Conservation (phyloP, 257 asterid species). For the Solanum lignicaule region DNA sequence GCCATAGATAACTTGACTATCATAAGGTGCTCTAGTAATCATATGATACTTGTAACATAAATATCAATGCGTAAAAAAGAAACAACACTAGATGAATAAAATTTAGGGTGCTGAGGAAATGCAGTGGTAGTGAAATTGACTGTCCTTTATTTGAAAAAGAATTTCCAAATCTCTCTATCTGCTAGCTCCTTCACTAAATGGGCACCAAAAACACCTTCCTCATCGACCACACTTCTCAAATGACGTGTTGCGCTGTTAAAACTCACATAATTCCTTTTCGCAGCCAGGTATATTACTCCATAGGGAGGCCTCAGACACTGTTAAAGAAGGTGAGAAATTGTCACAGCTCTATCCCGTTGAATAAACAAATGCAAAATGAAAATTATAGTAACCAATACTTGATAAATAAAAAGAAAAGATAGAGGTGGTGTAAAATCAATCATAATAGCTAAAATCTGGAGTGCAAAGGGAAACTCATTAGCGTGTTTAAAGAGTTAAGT, state of each 20-base stretch:
- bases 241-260: constrained; percentile 24
- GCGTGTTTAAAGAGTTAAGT: neutral
- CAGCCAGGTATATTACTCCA: constrained; percentile 27
- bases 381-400: neutral
- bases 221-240: constrained; percentile 20
- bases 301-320: constrained; percentile 31
- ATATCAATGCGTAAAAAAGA: neutral
- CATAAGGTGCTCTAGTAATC: neutral
- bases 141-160: constrained; percentile 17
- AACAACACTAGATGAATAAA: neutral
- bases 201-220: constrained; percentile 27
- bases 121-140: neutral
- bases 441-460: neutral
- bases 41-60: neutral
- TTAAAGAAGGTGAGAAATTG: neutral
- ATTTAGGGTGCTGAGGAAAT: neutral
- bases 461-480: neutral
- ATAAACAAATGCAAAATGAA: neutral
- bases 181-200: constrained; percentile 25
- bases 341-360: neutral
- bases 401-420: neutral
- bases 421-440: neutral
- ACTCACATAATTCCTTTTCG: constrained; percentile 20
- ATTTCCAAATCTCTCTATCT: constrained; percentile 29
- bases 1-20: neutral